Evolutionary conservation across 2,329 filamentous ascomycete genomes (phyloP).

Genomic region (Metarhizium sp.): DNA sequence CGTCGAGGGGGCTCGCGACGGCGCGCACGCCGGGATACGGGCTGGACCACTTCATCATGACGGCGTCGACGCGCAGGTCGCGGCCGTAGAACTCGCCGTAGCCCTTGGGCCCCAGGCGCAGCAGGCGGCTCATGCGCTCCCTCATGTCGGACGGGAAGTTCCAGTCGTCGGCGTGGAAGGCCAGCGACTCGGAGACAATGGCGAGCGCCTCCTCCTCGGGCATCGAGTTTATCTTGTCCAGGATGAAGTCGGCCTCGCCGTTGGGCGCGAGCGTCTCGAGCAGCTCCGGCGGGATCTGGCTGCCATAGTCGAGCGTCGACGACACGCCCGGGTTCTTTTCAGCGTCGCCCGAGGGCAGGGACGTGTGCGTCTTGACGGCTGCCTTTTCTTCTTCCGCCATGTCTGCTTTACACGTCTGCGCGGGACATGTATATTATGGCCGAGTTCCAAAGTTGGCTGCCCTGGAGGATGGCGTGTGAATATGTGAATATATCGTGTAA

Average conservation of each 20-base stretch:
- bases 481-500: too few relatives aligned
- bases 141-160: conserved; percentile 34
- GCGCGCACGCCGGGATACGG: conserved; percentile 33
- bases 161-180: conserved; percentile 33
- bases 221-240: conserved; percentile 32
- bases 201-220: conserved; percentile 30
- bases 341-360: neutral
- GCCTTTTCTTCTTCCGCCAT: neutral
- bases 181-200: conserved; percentile 26
- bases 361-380: neutral
- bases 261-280: conserved; percentile 32
- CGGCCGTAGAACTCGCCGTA: conserved; percentile 32
- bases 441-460: too few relatives aligned
- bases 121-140: conserved; percentile 27
- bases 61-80: conserved; percentile 30
- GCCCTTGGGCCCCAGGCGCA: conserved; percentile 24
- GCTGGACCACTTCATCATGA: conserved; percentile 29
- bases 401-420: neutral
- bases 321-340: conserved; percentile 2
- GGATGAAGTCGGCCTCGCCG: conserved; percentile 28
- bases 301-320: conserved; percentile 11
- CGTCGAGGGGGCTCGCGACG: conserved; percentile 27
- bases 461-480: too few relatives aligned
- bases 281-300: conserved; percentile 29
- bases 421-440: too few relatives aligned